Conservation (phyloP, 805 yeast species). For the Candida caryicola region DNA sequence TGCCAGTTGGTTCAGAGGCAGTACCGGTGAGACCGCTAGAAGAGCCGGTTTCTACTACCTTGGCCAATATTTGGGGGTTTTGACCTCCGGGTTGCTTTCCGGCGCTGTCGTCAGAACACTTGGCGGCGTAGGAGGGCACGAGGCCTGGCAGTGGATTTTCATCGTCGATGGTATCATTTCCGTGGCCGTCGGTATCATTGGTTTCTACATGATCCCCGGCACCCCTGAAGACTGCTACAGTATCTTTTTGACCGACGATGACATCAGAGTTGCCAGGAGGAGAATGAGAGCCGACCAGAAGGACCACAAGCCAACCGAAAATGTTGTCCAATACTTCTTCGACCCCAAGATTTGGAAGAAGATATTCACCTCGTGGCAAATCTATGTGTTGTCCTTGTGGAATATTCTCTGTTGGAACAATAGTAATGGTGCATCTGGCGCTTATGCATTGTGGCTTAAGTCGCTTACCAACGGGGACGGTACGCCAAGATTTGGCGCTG, state of each 20-base stretch:
- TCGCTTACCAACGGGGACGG: conserved; percentile 10
- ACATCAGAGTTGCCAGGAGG: conserved; percentile 30
- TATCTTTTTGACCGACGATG: conserved; percentile 34
- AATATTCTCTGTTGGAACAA: conserved; percentile 63
- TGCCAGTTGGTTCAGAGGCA: conserved; percentile 16
- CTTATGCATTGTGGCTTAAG: conserved; percentile 54
- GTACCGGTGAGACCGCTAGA: conserved; percentile 51
- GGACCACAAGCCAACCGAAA: conserved; percentile 13
- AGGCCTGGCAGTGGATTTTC: conserved; percentile 75
- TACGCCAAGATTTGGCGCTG: conserved; percentile 22
- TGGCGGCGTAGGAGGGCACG: conserved; percentile 50
- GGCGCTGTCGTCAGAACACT: conserved; percentile 49
- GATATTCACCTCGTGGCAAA: conserved; percentile 55
- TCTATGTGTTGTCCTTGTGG: conserved; percentile 54
- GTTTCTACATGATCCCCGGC: conserved; percentile 59
- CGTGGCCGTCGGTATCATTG: conserved; percentile 54
- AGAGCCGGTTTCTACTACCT: conserved; percentile 61
- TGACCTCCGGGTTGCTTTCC: conserved; percentile 62
- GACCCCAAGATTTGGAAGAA: conserved; percentile 49
- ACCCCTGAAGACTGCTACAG: conserved; percentile 51
- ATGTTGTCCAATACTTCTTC: conserved; percentile 33
- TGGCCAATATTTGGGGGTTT: conserved; percentile 61
- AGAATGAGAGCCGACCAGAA: conserved; percentile 16
- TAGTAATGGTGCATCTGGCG: conserved; percentile 46
- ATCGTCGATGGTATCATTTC: conserved; percentile 63